Conservation (phyloP, 371 early-diverging fungal genomes). For the Rhizopus sp. region DNA sequence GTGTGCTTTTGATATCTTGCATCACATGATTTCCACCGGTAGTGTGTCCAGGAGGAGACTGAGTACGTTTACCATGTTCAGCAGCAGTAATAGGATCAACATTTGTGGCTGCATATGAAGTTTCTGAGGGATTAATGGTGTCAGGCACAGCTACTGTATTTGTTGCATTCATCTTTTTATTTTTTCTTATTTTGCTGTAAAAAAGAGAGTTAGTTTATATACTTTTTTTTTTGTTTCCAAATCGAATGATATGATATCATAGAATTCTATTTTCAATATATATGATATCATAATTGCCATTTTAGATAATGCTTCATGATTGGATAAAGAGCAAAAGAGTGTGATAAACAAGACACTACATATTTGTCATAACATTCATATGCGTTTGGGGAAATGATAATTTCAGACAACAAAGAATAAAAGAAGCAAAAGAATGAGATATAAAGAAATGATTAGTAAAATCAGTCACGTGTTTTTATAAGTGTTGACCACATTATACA, state of each 20-base stretch:
- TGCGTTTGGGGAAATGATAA: too few relatives aligned
- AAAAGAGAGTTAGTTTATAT: not conserved
- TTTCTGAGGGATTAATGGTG: not conserved
- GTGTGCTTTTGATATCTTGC: slow-evolving; percentile 13
- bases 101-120: not conserved
- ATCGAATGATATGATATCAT: not conserved
- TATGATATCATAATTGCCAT: too few relatives aligned
- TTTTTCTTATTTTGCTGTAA: not conserved
- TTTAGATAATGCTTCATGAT: too few relatives aligned
- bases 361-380: too few relatives aligned
- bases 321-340: too few relatives aligned
- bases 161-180: not conserved
- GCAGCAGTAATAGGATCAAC: slow-evolving; percentile 2
- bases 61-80: not conserved
- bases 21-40: not conserved
- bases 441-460: too few relatives aligned
- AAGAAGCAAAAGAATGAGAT: too few relatives aligned
- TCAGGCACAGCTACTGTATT: not conserved
- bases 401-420: too few relatives aligned
- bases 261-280: too few relatives aligned
- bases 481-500: too few relatives aligned
- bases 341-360: too few relatives aligned
- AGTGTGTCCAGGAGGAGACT: not conserved
- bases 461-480: too few relatives aligned
- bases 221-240: not conserved